Conservation (phyloP, 495 filamentous ascomycete species). For the Annulohypoxylon stygium region DNA sequence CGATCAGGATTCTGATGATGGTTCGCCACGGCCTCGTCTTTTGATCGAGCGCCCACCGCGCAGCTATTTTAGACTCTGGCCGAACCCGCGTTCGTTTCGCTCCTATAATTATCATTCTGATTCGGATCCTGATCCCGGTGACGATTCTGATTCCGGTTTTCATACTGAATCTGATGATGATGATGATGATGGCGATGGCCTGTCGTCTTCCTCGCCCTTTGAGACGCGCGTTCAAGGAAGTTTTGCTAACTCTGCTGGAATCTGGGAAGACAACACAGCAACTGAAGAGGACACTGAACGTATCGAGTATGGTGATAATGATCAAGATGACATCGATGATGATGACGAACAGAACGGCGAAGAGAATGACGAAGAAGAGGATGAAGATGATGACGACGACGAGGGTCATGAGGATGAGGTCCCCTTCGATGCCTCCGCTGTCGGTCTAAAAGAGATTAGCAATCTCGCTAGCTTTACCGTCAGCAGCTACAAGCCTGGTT, state of each 20-base stretch:
- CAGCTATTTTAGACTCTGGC: background rate
- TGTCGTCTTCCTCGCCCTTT: background rate
- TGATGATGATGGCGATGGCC: background rate
- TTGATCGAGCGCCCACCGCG: background rate
- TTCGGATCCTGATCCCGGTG: background rate
- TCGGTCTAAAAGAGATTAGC: constrained; percentile 88
- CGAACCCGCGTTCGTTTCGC: background rate
- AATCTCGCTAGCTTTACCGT: constrained; percentile 95
- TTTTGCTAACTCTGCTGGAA: constrained; percentile 3
- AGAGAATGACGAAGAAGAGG: constrained; percentile 37
- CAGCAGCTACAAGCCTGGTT: constrained; percentile 90
- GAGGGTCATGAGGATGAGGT: constrained; percentile 36
- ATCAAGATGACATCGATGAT: constrained; percentile 15
- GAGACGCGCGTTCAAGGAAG: background rate
- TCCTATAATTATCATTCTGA: background rate
- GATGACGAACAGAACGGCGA: constrained; percentile 34
- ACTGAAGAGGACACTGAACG: constrained; percentile 18
- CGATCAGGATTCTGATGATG: background rate
- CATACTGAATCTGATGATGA: too few relatives aligned
- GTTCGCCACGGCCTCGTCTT: background rate
- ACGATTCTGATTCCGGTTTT: too few relatives aligned
- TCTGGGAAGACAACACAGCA: background rate
- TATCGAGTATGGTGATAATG: constrained; percentile 28
- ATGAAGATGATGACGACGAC: constrained; percentile 39
- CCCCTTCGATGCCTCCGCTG: constrained; percentile 59